Base-by-base conservation (phyloP, 441 rosid species). In the Mallotus repandus region DNA sequence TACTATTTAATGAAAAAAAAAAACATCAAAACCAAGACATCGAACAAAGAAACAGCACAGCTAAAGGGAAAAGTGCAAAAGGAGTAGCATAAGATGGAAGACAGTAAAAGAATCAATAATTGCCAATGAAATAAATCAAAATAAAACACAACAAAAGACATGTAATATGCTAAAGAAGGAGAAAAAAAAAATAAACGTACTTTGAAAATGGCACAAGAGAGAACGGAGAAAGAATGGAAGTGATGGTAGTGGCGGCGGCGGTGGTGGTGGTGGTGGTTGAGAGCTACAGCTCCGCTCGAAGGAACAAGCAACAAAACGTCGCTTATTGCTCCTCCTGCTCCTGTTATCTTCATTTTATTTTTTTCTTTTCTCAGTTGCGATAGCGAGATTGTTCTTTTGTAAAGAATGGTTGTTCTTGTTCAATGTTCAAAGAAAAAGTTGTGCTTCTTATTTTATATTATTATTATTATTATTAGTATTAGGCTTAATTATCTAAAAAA, bases 271-370 rank as follows among this genome's bases (percentile, higher is more conserved):
- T 77, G 57, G 62, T 76, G 76, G 54, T 72, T 61, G 76, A 75
- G 80, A 76, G 76, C 68, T 19, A 5, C 74, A 25, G 77, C 71
- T 25, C 8, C 74, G 19, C 80, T 61, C 6, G 86, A 78, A 49
- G 90, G 85, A 68, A 73, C 19, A 7, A 70, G 72, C 54, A 75
- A 80, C 72, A 78, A 61, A 5, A 74, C 83, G 29, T 88, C 89
- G 66, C 70, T 78, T 22, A 75, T 45, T 45, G 49, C 9, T 45
- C 49, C 13, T 25, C 59, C 81, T 54, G 41, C 41, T 38, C 82
- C 87, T 19, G 77, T 66, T 32, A 79, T 69, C 82, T 74, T 86
- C 90, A 79, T 83, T 56, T 25, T 56, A 61, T 5, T 13, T 25
- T 25, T 25, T 25, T 9, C 21, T 19, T 45, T 7, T 54, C 22